These are phyloP conservation scores for Seiridium unicorne DNA, from an alignment of 2,329 filamentous ascomycete species.

Conservation along the genomic window DNA sequence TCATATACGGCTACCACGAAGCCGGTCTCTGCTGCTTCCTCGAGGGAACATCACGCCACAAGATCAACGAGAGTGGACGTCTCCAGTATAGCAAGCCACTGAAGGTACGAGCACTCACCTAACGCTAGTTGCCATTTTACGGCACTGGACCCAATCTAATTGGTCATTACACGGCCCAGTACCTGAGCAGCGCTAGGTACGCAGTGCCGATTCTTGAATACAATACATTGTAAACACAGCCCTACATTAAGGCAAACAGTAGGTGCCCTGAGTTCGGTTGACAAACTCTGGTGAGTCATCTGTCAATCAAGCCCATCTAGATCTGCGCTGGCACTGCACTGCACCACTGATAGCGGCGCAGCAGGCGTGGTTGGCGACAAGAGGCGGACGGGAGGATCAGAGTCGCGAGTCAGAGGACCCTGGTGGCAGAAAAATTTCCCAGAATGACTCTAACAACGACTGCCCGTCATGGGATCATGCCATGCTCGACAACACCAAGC, in stretches of 20 bases:
- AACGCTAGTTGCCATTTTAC: background rate
- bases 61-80: too few species aligned
- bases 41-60: too few species aligned
- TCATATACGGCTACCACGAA: too few species aligned
- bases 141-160: background rate
- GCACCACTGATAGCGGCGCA: background rate
- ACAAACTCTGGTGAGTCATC: conserved; percentile 4
- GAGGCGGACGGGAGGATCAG: background rate
- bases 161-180: background rate
- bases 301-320: background rate
- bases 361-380: background rate
- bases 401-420: conserved; percentile 12
- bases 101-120: too few species aligned
- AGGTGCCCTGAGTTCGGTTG: background rate
- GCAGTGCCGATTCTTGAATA: background rate
- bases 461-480: conserved; percentile 4
- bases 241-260: background rate
- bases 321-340: background rate
- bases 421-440: conserved; percentile 6
- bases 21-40: too few species aligned
- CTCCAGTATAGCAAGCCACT: too few species aligned
- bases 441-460: conserved; percentile 9
- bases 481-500: background rate
- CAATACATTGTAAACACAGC: background rate
- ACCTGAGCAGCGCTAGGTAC: background rate